phyloP scores from a whole-genome alignment of 1,284 basidiomycete species.

The Puccinia triticina region DNA sequence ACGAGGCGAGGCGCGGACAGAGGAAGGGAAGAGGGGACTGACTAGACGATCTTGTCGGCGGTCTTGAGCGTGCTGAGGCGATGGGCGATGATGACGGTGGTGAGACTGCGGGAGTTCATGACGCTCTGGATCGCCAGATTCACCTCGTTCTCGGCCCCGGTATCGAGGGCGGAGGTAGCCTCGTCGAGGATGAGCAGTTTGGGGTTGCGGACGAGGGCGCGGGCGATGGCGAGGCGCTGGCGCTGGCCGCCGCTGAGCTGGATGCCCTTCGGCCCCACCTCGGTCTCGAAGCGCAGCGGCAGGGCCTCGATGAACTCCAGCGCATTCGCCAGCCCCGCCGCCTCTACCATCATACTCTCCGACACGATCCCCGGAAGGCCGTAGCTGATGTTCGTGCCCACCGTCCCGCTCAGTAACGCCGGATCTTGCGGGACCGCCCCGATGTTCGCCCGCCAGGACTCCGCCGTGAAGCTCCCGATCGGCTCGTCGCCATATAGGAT shows the following conservation, averaged over 20 bases:
- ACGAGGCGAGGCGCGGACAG: too few species aligned
- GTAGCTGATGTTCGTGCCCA: slow-evolving; percentile 90
- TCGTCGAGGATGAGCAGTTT: slow-evolving; percentile 64
- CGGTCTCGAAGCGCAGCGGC: slow-evolving; percentile 79
- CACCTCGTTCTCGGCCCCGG: slow-evolving; percentile 77
- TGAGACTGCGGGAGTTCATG: slow-evolving; percentile 73
- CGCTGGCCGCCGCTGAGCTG: slow-evolving; percentile 64
- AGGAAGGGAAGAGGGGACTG: slow-evolving; percentile 69
- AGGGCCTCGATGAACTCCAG: slow-evolving; percentile 86
- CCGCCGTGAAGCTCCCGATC: slow-evolving; percentile 77
- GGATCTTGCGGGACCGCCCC: slow-evolving; percentile 78
- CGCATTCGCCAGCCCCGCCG: slow-evolving; percentile 87
- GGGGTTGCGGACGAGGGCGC: slow-evolving; percentile 63
- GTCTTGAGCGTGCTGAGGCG: slow-evolving; percentile 60
- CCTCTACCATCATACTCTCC: slow-evolving; percentile 79
- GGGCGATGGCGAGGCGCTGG: slow-evolving; percentile 64
- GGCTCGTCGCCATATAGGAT: slow-evolving; percentile 64
- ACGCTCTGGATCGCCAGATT: slow-evolving; percentile 91
- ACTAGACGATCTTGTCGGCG: slow-evolving; percentile 42
- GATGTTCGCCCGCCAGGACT: slow-evolving; percentile 82
- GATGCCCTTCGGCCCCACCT: slow-evolving; percentile 61
- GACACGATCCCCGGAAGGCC: slow-evolving; percentile 72
- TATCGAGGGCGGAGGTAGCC: slow-evolving; percentile 73
- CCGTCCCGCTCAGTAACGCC: slow-evolving; percentile 70
- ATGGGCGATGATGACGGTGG: slow-evolving; percentile 86